Base-by-base conservation (phyloP, 495 filamentous ascomycete genomes). In the Penicillium longicatenatum region DNA sequence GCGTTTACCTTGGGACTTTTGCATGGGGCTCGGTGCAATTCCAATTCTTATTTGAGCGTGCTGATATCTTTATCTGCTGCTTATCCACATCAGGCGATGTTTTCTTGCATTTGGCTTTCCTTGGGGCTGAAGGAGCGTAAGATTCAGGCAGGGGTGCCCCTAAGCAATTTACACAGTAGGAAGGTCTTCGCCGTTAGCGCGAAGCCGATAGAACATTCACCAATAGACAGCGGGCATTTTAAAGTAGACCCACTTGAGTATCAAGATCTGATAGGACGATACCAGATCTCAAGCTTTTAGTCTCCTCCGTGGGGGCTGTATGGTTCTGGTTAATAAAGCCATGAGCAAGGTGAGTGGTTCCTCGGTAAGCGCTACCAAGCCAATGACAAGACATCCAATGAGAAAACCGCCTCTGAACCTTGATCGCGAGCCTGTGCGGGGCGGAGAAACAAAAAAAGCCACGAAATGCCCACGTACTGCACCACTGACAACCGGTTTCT, bases 241-340 rank as follows among this genome's bases (percentile, higher is more conserved):
- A 43, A 19, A 17, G 22, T 48, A 24, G 45, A 31, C 16, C 24
- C 45, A 26, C 19, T 19, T 44, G 3, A n/a, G 33, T 31, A 9
- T 10, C 8, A 31, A 31, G 24, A 6, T 49, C 8, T 39, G 48
- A 51, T 51, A 51, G 48, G 48, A 10, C 17, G 14, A 39, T 12
- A 20, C n/a, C 9, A 35, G 20, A 52, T 52, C 37, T 52, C 35
- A 41, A 52, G 50, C 37, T 52, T 52, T 52, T 7, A 24, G 19
- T 24, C 10, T 26, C 26, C 30, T 24, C 47, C 48, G 9, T 51
- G n/a, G 17, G 17, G 16, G 6, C 30, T 17, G 16, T 51, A 7
- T 26, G 42, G 16, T 17, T 48, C 24, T 26, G 45, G 16, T 20
- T 16, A 7, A 39, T 37, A 31, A 37, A 22, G 9, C 30, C 26